Percentiles rank a stretch among this genome's conserved stretches.
Conservation (phyloP, 139 green algal species). For the Trebouxia sp. region DNA sequence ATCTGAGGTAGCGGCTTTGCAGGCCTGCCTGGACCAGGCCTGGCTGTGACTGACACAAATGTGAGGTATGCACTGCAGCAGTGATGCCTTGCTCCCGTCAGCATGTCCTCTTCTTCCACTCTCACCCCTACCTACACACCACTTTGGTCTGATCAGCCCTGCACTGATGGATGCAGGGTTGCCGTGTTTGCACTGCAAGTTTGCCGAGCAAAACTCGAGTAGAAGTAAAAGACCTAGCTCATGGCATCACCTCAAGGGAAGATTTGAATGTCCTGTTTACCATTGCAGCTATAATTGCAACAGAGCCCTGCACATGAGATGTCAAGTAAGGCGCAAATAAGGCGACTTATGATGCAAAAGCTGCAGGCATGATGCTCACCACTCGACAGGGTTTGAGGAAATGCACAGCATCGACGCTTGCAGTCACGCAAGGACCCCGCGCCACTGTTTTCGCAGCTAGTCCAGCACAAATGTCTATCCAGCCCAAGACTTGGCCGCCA, state of each 20-base stretch:
- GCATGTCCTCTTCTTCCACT: conserved; percentile 79
- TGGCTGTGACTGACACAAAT: conserved; percentile 64
- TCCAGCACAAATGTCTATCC: conserved; percentile 84
- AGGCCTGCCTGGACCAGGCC: background rate
- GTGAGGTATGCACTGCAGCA: conserved; percentile 85
- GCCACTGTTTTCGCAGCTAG: conserved; percentile 81
- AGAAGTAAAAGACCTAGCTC: background rate
- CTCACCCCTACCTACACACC: conserved; percentile 53
- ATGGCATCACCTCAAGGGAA: conserved; percentile 69
- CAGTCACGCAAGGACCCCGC: conserved; percentile 72
- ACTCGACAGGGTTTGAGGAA: conserved; percentile 66
- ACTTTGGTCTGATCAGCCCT: too few relatives aligned
- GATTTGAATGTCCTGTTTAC: conserved; percentile 79
- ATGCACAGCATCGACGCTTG: conserved; percentile 74
- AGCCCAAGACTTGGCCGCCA: conserved; percentile 73
- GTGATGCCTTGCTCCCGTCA: conserved; percentile 67
- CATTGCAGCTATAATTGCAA: conserved; percentile 81
- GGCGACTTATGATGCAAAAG: too few relatives aligned
- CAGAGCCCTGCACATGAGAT: conserved; percentile 42
- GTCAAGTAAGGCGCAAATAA: background rate
- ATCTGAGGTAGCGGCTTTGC: conserved; percentile 5
- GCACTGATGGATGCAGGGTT: too few relatives aligned
- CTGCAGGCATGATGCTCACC: background rate
- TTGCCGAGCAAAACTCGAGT: background rate
- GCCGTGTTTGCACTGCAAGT: too few relatives aligned